Base-by-base conservation (phyloP, 305 asterid genomes). In the Euphrasia arctica region DNA sequence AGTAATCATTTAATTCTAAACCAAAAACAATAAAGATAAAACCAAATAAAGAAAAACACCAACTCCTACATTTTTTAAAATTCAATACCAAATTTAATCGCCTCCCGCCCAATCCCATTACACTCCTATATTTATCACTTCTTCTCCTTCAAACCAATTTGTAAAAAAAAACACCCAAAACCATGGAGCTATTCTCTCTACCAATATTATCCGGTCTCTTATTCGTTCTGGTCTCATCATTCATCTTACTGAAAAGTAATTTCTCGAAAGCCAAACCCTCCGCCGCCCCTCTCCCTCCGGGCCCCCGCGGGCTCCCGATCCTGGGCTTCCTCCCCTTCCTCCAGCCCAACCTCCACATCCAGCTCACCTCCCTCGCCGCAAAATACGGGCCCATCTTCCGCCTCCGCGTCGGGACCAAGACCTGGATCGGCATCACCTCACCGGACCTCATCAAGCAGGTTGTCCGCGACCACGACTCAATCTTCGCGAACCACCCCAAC, bases 241-340 rank as follows among this genome's bases (percentile, higher is more conserved):
- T 36, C 9, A 36, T 36, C 42, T 5, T 36, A 0, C 9, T 43
- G 1, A 48, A 32, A 32, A 3, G 36, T 4, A 5, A 5, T 32
- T 32, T 32, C 36, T 5, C 1, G 36, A 32, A 22, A 52, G 25
- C 2, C 10, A 18, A 28, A 15, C 32, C 45, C 10, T 54, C 60
- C 7, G 42, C 42, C 2, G 42, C 42, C 42, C 42, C 42, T 1
- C 27, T 60, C 72, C 87, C 85, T 12, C 88, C 83, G 5, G 88
- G 88, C 39, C 85, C 86, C n/a, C 43, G 68, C 10, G 85, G 82
- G 54, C 52, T 83, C 42, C 86, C 83, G 1, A 45, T 83, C 7
- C 68, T 83, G 18, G 86, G 89, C 15, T 75, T 65, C 64, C 29
- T 80, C 5, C 82, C 79, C 3, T 83, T 74, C 59, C 81, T 83